Base-by-base conservation (phyloP, 306 rosid species). In the Cicer chorassanicum region DNA sequence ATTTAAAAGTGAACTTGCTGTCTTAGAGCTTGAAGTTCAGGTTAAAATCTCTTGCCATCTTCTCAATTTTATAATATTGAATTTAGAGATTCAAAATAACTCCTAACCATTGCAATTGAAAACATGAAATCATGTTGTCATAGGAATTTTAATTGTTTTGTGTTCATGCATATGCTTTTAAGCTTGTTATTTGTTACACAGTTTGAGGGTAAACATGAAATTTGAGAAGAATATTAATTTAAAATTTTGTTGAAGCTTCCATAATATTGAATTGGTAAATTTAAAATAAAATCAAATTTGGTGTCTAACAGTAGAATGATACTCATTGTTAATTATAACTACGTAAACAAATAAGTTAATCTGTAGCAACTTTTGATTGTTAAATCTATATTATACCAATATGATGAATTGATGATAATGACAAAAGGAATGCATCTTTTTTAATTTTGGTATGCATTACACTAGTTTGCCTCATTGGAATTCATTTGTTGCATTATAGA, bases 11-110 rank as follows among this genome's bases (percentile, higher is more conserved):
- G 89, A 92, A 74, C 93, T 94, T 86, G 88, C 93, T 73, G 87
- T 61, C 63, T 54, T 87, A 86, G 97, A 90, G 81, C 93, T 82
- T 78, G 91, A 94, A 80, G 76, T 94, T 87, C 93, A 94, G 99
- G 99, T 94, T 80, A 76, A 63, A 39, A 62, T 41, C 68, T 50
- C 56, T 74, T 63, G 21, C 62, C 9, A 73, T 60, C 38, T 75
- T 70, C 50, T 57, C 56, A 14, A 44, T 84, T 69, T 67, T 29
- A 29, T 3, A 3, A 29, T 29, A 29, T 29, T 29, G 34, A 29
- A 29, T 29, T 29, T 29, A 29, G 34, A 29, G 1, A 29, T 29
- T 29, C 3, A 29, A 29, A 29, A 29, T 29, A 29, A 29, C 46
- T 73, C 10, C 49, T 24, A 71, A 21, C 16, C 68, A 43, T 15